Percentiles rank a stretch among this genome's conserved stretches.
Conservation (phyloP, 768 basidiomycete genomes). For the Mycena pura region DNA sequence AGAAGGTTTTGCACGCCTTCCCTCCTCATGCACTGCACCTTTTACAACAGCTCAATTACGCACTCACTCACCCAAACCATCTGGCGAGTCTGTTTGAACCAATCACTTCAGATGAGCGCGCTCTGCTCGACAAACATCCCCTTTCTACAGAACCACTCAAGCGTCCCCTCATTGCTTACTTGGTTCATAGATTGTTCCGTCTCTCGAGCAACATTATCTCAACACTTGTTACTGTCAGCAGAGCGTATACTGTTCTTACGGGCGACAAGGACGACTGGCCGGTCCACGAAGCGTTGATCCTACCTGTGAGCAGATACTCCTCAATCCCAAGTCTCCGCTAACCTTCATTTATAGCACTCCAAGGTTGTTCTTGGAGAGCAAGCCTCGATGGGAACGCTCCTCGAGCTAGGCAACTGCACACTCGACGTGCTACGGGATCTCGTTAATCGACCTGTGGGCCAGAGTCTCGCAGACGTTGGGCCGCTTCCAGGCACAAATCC, state of each 20-base stretch:
- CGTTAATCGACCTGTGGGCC: conserved; percentile 63
- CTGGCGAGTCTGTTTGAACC: conserved; percentile 84
- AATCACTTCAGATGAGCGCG: conserved; percentile 76
- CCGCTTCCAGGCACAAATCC: conserved; percentile 38
- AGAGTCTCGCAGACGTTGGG: conserved; percentile 52
- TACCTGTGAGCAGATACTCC: conserved; percentile 62
- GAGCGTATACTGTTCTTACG: conserved; percentile 70
- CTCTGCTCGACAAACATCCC: conserved; percentile 70
- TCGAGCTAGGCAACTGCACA: conserved; percentile 83
- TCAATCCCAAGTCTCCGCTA: neutral
- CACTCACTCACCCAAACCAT: conserved; percentile 89
- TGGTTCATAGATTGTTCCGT: conserved; percentile 75
- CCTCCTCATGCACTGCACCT: conserved; percentile 72
- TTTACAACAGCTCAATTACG: conserved; percentile 89
- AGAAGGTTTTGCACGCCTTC: conserved; percentile 73
- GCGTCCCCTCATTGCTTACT: conserved; percentile 72
- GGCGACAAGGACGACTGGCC: conserved; percentile 77
- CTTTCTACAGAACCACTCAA: conserved; percentile 66
- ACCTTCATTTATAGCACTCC: conserved; percentile 63
- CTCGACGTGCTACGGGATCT: conserved; percentile 77
- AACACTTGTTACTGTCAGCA: conserved; percentile 73
- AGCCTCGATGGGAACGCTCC: conserved; percentile 83
- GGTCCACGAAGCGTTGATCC: conserved; percentile 66
- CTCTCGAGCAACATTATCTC: conserved; percentile 73
- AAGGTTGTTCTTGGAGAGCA: conserved; percentile 85